Evolutionary conservation across 176 grass and related monocot species (phyloP), one percentile per base, ranked within the genome.

Genomic region (Eragrostis nindensis): DNA sequence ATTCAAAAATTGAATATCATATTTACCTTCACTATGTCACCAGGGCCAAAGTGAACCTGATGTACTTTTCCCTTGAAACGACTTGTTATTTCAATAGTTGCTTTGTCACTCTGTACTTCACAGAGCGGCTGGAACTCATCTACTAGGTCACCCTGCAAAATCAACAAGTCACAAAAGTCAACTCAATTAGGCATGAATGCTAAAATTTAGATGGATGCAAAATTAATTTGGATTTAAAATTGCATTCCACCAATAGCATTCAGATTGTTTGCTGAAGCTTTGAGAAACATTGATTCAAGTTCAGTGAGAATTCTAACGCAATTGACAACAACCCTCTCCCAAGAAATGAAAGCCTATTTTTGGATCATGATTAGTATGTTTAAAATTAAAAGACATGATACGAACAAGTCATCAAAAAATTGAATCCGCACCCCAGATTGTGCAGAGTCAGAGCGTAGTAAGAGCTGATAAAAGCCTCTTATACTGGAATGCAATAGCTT

Each of bases 81-180:
- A 43, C 95, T 98, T 62, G 95, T 98, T 62, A 98, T 98, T 81
- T 98, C 95, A 10, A 98, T 98, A 62, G 95, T 98, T 68, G 95
- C 95, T 81, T 98, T 98, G 79, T 98, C 95, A 40, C 95, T 98
- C 74, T 98, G 95, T 38, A 98, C 95, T 83, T 98, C 95, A 82
- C 95, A 98, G 24, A 98, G 86, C 15, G 78, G 62, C 74, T 95
- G 88, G 70, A 98, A 98, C 73, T 98, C 95, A 78, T 98, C 92
- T n/a, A 98, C 90, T 36, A 86, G 77, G 69, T 98, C 95, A 45
- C 95, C 95, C 95, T 98, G 64, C 44, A 66, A 62, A 83, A 69
- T 3, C 44, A 80, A 80, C 11, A 83, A 49, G 36, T 63, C 7
- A 49, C 5, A 5, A 59, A 21, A 71, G 16, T 81, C 19, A 62